phyloP scores from a whole-genome alignment of 768 basidiomycete genomes.

The Lactarius evosmus region DNA sequence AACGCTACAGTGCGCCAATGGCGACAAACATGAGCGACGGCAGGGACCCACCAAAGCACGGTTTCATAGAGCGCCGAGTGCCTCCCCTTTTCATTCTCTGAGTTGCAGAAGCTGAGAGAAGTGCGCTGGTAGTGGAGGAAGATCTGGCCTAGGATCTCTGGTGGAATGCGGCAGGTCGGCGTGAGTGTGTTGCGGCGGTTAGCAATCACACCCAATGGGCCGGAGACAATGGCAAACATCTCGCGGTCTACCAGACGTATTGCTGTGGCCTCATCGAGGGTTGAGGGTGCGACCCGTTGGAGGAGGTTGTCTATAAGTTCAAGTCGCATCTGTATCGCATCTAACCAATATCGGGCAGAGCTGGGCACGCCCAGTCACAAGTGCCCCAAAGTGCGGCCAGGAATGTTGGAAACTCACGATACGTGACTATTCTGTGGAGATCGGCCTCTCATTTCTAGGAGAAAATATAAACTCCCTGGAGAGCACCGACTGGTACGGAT shows the following conservation, averaged over 20 bases:
- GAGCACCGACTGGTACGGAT: background rate
- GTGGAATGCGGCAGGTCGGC: constrained; percentile 17
- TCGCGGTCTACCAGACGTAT: constrained; percentile 11
- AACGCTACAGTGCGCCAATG: constrained; percentile 23
- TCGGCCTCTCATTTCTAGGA: constrained; percentile 8
- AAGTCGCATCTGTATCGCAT: constrained; percentile 18
- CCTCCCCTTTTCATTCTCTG: background rate
- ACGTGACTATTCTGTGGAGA: background rate
- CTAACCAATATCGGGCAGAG: constrained; percentile 22
- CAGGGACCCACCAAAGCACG: constrained; percentile 15
- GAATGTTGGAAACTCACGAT: constrained; percentile 11
- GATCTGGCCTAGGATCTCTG: constrained; percentile 18
- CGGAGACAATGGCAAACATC: constrained; percentile 14
- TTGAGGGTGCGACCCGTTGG: constrained; percentile 4
- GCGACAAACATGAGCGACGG: constrained; percentile 17
- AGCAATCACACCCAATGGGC: constrained; percentile 9
- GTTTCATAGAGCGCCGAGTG: background rate
- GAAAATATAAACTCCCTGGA: background rate
- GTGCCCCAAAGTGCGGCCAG: background rate
- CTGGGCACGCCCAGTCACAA: background rate
- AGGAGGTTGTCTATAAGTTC: constrained; percentile 15
- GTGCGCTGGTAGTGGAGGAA: constrained; percentile 19
- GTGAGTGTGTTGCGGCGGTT: constrained; percentile 21
- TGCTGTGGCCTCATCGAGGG: constrained; percentile 1
- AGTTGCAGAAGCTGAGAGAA: background rate